These are phyloP conservation scores for Amanita fuliginea DNA, from an alignment of 768 basidiomycete species.

Conservation along the genomic window DNA sequence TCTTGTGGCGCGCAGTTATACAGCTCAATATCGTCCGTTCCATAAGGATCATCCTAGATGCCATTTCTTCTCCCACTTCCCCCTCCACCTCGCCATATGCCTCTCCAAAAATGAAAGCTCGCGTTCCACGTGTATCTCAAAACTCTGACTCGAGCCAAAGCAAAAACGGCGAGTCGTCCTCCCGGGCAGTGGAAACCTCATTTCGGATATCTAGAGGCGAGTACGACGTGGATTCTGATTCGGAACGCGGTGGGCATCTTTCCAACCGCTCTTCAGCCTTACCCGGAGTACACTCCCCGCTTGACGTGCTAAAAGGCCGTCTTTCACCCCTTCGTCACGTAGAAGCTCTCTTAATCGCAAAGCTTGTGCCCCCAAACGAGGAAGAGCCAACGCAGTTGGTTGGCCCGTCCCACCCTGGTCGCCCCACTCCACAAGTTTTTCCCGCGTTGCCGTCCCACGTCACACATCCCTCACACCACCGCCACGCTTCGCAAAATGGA, in stretches of 20 bases:
- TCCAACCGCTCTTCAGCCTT: constrained; percentile 16
- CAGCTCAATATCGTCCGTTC: constrained; percentile 78
- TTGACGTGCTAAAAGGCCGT: constrained; percentile 51
- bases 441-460: neutral
- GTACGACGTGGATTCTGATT: constrained; percentile 16
- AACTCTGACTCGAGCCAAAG: neutral
- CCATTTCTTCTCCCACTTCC: constrained; percentile 23
- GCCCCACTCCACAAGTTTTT: neutral
- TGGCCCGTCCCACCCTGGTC: constrained; percentile 8
- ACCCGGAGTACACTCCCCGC: constrained; percentile 16
- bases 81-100: constrained; percentile 21
- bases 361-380: constrained; percentile 58
- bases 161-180: constrained; percentile 1
- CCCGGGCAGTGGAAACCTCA: constrained; percentile 7
- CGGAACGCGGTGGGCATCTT: constrained; percentile 3
- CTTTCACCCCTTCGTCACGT: constrained; percentile 60
- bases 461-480: constrained; percentile 8
- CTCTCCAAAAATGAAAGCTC: constrained; percentile 23
- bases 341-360: constrained; percentile 58
- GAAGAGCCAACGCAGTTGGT: constrained; percentile 38
- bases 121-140: constrained; percentile 18
- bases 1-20: constrained; percentile 77
- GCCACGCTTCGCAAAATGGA: constrained; percentile 6
- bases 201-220: constrained; percentile 13
- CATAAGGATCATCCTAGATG: constrained; percentile 61